Base-by-base conservation (phyloP, 768 basidiomycete species). In the Kwoniella heveanensis region DNA sequence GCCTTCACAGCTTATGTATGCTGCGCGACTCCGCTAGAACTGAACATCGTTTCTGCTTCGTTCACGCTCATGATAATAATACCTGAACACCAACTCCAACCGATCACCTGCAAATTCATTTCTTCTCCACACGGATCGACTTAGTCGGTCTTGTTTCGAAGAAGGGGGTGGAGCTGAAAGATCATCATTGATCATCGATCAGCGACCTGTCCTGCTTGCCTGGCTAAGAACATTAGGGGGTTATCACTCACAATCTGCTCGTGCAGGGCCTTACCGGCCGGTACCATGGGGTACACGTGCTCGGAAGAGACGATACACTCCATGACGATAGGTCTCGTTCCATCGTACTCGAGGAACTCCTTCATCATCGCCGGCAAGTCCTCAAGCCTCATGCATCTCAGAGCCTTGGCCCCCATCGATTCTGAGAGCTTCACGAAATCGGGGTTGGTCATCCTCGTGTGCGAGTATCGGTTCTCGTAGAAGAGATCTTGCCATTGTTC, bases 401-500 rank as follows among this genome's bases (percentile, higher is more conserved):
- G 87, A 22, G 90, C 94, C 73, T 96, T 92, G 26, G 94, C 90
- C 57, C 88, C 86, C 94, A 98, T 98, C 4, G 94, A 84, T 71
- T 88, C 83, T 19, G 95, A 91, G 36, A 99, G 87, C 68, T 86
- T 84, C 72, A 95, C 87, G 79, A 98, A 98, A 82, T 98, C 88
- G 7, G 96, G 96, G 82, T 98, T 98, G 36, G 82, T 87, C 96
- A 98, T 98, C 60, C 83, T 82, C 2, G 96, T 97, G 82, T 98
- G 95, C 22, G 95, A 93, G 81, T 98, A 94, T n/a, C 96, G 88
- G 36, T 87, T 85, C 62, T 94, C 90, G 81, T 98, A 99, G 85
- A 99, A 99, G 12, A 99, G 86, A 80, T 98, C 94, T 85, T 98
- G 96, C 96, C 95, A 98, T 83, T 99, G 96, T 30, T 91, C 83